Base-by-base conservation (phyloP, 2,329 filamentous ascomycete genomes). In the Corniculantispora saksenae region DNA sequence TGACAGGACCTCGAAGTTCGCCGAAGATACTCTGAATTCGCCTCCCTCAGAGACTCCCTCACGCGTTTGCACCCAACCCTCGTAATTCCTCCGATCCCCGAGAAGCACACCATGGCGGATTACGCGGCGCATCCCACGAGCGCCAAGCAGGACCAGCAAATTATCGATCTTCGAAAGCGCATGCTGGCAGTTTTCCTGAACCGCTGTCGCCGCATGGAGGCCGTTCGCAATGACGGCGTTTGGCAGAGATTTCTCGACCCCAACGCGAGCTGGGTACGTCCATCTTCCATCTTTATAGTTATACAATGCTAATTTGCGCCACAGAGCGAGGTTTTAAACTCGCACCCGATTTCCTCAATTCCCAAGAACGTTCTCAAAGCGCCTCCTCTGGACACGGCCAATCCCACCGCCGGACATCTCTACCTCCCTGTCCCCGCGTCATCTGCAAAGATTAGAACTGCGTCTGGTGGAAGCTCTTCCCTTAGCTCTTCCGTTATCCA, bases 31-130 rank as follows among this genome's bases (percentile, higher is more conserved):
- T 99, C 95, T 1, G 95, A 99, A 77, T 99, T 99, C 74, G 91
- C 92, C 43, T 97, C 94, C 19, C 82, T 99, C 65, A 88, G 95
- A 72, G 90, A 93, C 72, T 94, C 94, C 3, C 85, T 99, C 32
- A 93, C 94, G 55, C 91, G 91, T 71, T 85, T 99, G 67, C 96
- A 99, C 75, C 95, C 96, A 9, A 99, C 95, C 0, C 85, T 99
- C 50, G 91, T 99, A 72, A 91, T 99, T 61, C 96, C 95, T 9
- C 95, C 95, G 3, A 99, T 99, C 72, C 95, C 95, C 25, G 96
- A 99, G 80, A 99, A 99, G 79, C 95, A 99, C 78, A 95, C 93
- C 54, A 97, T 99, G 91, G 94, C 94, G 67, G 95, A 99, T 77
- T 99, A 99, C 75, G 95, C 95, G 19, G 94, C 96, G 32, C 98